These are phyloP conservation scores for Prunus fruticosa DNA, from an alignment of 306 rosid species.

Conservation along the genomic window DNA sequence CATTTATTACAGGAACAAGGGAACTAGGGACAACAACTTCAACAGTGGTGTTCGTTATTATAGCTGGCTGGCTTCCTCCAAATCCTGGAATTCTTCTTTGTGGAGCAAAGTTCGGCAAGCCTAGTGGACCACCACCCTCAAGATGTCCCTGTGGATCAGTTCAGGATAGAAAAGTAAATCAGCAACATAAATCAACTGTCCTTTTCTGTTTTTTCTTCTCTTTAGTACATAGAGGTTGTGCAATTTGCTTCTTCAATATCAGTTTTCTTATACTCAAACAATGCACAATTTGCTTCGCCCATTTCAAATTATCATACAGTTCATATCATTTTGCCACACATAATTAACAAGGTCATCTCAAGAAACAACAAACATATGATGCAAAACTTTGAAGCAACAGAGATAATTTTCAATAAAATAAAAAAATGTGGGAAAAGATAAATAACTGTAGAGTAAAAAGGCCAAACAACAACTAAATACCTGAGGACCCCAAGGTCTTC, in stretches of 20 bases:
- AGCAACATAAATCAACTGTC: background rate
- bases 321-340: background rate
- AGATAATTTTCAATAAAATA: background rate
- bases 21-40: slow-evolving; percentile 88
- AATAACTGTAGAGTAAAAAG: background rate
- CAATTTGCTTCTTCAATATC: background rate
- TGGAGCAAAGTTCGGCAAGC: slow-evolving; percentile 71
- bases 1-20: slow-evolving; percentile 71
- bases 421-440: background rate
- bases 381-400: background rate
- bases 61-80: slow-evolving; percentile 68
- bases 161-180: slow-evolving; percentile 10
- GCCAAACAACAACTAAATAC: slow-evolving; percentile 36
- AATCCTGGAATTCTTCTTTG: slow-evolving; percentile 65
- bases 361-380: background rate
- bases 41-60: slow-evolving; percentile 80
- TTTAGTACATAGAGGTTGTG: too few species aligned
- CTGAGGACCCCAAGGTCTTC: slow-evolving; percentile 92
- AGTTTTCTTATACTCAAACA: background rate
- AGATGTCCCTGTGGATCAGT: slow-evolving; percentile 57
- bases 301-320: background rate
- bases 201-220: background rate
- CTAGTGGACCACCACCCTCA: slow-evolving; percentile 70
- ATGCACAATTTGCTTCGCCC: background rate
- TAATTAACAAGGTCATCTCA: background rate